Evolutionary conservation across 805 yeast species (phyloP).

Genomic region (Kluyveromyces nonfermentans): DNA sequence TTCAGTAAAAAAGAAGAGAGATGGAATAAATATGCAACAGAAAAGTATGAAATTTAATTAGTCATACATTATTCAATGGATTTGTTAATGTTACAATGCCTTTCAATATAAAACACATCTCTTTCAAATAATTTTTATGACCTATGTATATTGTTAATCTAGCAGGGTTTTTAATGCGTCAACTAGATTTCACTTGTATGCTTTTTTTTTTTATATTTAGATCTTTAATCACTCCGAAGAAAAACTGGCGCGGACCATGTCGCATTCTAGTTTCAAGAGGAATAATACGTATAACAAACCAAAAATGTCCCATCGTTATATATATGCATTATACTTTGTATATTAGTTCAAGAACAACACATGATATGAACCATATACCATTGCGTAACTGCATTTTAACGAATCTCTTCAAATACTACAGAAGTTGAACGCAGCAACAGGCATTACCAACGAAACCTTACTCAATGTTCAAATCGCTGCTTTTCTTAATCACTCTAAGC

Average conservation of each 20-base stretch:
- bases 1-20: too few relatives aligned
- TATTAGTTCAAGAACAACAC: too few relatives aligned
- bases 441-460: too few relatives aligned
- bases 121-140: not conserved
- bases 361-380: too few relatives aligned
- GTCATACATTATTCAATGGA: not conserved
- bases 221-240: constrained; percentile 10
- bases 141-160: not conserved
- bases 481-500: too few relatives aligned
- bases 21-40: not conserved
- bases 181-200: not conserved
- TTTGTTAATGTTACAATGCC: too few relatives aligned
- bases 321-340: not conserved
- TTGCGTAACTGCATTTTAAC: too few relatives aligned
- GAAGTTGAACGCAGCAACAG: too few relatives aligned
- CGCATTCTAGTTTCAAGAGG: constrained; percentile 11
- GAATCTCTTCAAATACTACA: too few relatives aligned
- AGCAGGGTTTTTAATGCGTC: not conserved
- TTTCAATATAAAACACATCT: constrained; percentile 1
- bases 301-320: too few relatives aligned
- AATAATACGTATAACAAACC: constrained; percentile 16
- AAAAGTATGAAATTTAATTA: not conserved
- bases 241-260: constrained; percentile 12
- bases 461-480: too few relatives aligned
- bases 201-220: not conserved